phyloP scores from a whole-genome alignment of 139 green algal genomes.

The Chlorella sp. region DNA sequence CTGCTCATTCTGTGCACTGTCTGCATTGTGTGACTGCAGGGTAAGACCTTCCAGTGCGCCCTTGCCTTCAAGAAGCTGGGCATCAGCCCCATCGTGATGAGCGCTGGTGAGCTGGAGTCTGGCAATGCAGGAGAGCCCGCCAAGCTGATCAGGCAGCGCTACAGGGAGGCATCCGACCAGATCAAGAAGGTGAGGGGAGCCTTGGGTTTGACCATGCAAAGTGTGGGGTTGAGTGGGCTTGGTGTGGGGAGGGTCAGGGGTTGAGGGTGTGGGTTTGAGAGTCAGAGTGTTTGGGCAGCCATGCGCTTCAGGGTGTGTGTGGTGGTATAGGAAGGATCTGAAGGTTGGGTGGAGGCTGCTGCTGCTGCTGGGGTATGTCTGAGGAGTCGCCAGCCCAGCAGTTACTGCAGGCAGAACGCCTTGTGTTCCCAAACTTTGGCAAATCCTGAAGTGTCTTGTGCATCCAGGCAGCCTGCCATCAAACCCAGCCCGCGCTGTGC shows the following conservation, averaged over 20 bases:
- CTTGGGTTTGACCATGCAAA: background rate
- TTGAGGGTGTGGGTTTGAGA: background rate
- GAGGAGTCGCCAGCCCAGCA: too few species aligned
- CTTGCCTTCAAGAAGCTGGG: conserved; percentile 98
- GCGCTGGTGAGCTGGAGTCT: conserved; percentile 96
- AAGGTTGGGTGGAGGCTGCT: too few species aligned
- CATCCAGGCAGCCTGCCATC: background rate
- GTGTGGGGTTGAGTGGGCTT: background rate
- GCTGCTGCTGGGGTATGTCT: too few species aligned
- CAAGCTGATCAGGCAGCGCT: conserved; percentile 96
- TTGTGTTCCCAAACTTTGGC: too few species aligned
- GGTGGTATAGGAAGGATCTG: too few species aligned
- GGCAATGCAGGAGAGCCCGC: conserved; percentile 98
- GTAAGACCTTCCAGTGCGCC: conserved; percentile 94
- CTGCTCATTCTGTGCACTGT: background rate
- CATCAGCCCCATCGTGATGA: conserved; percentile 98
- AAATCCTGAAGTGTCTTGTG: background rate
- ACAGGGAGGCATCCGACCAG: too few species aligned
- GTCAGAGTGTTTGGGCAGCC: background rate
- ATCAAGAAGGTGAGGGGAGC: background rate
- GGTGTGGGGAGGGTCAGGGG: background rate
- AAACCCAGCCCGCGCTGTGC: background rate
- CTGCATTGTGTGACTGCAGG: too few species aligned
- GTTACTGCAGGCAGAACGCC: too few species aligned
- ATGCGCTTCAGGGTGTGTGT: too few species aligned